Evolutionary conservation across 1,139 yeast genomes (phyloP), one percentile per base, ranked within the genome.

Genomic region (Taphrina flavorubra): DNA sequence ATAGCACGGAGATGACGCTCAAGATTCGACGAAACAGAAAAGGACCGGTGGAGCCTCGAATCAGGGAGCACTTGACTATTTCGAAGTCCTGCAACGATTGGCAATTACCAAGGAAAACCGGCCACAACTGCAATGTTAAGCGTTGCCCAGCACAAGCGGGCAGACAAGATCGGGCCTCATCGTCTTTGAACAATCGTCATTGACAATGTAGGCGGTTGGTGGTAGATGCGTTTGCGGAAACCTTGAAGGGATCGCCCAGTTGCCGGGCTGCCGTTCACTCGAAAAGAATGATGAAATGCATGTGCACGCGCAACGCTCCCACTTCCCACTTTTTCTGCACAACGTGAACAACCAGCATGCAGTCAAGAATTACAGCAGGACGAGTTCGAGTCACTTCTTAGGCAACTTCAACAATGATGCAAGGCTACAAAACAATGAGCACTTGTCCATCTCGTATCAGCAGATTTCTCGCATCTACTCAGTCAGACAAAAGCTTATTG

Each of bases 191-290:
- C 8, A 44, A 44, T 44, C 47, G 47, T 44, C 47, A 44, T 44
- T 1, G 47, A 14, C n/a, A 16, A 16, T 44, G n/a, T 6, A 7
- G 16, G 47, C n/a, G n/a, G 47, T 2, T 25, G 31, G 31, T 25
- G 31, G 31, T 25, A 25, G 31, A 25, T 25, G 31, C 31, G 47
- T 25, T 25, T 49, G 31, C 53, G 53, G n/a, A n/a, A 25, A 25
- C 31, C 31, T 25, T 25, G 31, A 49, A 49, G 36, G 53, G 53
- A 49, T 49, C 53, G 53, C 53, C 36, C 47, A 44, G n/a, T 44
- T 44, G 47, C 47, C 47, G 47, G 31, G 34, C 53, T 20, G 53
- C 36, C 31, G 53, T n/a, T n/a, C n/a, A n/a, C 36, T 49, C 36
- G 31, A 16, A 25, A 46, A 25, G 36, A 20, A 49, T 49, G 53